Base-by-base conservation (phyloP, 352 stramenopile species). In the Globisporangium megalacanthum region DNA sequence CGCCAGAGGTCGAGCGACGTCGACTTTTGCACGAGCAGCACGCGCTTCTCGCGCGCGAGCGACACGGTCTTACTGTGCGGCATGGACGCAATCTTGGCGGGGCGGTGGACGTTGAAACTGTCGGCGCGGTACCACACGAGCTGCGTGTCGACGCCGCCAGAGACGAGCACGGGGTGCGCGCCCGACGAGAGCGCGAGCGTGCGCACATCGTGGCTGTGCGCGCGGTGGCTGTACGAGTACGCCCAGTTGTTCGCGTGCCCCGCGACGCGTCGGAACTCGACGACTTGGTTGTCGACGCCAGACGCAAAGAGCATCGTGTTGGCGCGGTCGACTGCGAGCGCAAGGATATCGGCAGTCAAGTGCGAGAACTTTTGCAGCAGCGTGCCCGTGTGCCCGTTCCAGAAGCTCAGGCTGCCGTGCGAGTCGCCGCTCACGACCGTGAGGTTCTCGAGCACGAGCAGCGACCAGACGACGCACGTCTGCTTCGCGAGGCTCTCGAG, bases 381-480 rank as follows among this genome's bases (percentile, higher is more conserved):
- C 36, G 94, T 98, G 36, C 92, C 88, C 7, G 83, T 96, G 45
- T 83, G 62, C 25, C 88, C 89, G 64, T 98, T 92, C 92, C 92
- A 98, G 51, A 97, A 92, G 68, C 96, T 95, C 13, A 98, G 70
- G 56, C 96, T 84, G 39, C 92, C 94, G 45, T 96, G 74, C 39
- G 92, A 98, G 66, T 98, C 94, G 36, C 89, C 92, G 15, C 88
- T 96, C 46, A 98, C 79, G 39, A 98, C 74, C 29, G 94, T 98
- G 14, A 92, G 74, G 64, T 97, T 89, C 20, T 88, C 64, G n/a
- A 98, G 73, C 25, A 93, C 86, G 17, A 85, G 56, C 22, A 98
- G 70, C 39, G 88, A 84, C 94, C 94, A 98, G 37, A 98, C 82
- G 20, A 94, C 69, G 45, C 79, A 75, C 51, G 86, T 84, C 42